Percentiles rank a stretch among this genome's conserved stretches.
Conservation (phyloP, 768 basidiomycete species). For the Termitomyces sp. region DNA sequence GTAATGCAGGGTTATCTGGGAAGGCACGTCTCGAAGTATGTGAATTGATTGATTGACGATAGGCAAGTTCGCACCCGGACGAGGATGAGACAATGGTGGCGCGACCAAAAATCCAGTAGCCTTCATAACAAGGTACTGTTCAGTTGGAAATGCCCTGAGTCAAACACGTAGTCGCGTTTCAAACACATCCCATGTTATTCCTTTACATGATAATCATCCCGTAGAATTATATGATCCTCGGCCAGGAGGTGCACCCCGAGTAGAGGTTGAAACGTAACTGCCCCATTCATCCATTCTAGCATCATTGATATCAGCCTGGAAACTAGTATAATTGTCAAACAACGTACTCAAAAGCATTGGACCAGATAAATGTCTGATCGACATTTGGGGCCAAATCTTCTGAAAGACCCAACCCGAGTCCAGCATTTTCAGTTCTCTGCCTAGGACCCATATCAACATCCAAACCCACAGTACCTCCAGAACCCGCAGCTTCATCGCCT, state of each 20-base stretch:
- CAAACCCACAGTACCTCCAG: not conserved
- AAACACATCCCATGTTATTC: not conserved
- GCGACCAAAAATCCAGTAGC: no score
- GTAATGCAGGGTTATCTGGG: not conserved
- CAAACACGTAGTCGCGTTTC: not conserved
- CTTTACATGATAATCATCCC: not conserved
- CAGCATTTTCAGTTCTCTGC: not conserved
- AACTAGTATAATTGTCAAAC: not conserved
- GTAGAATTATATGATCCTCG: not conserved
- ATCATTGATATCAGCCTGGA: not conserved
- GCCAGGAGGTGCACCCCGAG: not conserved
- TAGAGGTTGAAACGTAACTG: constrained; percentile 31
- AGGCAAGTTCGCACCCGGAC: no score
- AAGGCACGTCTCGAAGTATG: no score
- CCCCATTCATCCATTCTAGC: constrained; percentile 38
- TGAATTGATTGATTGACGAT: no score
- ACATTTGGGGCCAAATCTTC: not conserved
- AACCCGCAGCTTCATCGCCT: not conserved
- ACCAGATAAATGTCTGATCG: constrained; percentile 57
- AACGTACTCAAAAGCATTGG: constrained; percentile 57
- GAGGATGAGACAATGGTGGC: no score
- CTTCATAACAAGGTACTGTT: not conserved
- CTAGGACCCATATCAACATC: constrained; percentile 1
- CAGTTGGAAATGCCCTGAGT: not conserved
- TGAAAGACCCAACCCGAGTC: not conserved